Evolutionary conservation across 1,139 yeast species (phyloP).

Genomic region (Pichia sp.): DNA sequence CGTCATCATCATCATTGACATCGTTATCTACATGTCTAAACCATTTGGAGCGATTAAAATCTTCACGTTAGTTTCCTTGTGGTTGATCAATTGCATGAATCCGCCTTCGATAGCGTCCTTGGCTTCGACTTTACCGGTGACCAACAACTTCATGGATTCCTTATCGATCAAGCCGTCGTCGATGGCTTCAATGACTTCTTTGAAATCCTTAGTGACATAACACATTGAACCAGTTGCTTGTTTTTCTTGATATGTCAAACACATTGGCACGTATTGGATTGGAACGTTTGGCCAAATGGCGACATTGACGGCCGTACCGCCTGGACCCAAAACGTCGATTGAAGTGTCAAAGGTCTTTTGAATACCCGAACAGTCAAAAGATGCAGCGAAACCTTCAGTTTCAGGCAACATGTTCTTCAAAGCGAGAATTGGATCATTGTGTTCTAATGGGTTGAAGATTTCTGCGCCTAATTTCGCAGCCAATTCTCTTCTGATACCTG

Average conservation of each 20-base stretch:
- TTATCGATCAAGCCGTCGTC: conserved; percentile 33
- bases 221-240: conserved; percentile 43
- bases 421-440: conserved; percentile 35
- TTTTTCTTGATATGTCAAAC: conserved; percentile 40
- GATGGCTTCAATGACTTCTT: conserved; percentile 37
- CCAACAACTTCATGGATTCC: conserved; percentile 33
- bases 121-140: conserved; percentile 39
- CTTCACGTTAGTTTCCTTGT: conserved; percentile 41
- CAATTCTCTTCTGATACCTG: conserved; percentile 49
- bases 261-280: conserved; percentile 39
- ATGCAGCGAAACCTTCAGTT: conserved; percentile 53
- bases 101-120: conserved; percentile 39
- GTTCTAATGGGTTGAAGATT: conserved; percentile 45
- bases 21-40: conserved; percentile 17
- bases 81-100: conserved; percentile 36
- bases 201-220: conserved; percentile 39
- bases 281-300: conserved; percentile 54
- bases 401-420: conserved; percentile 43
- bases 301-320: conserved; percentile 62
- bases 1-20: too few species aligned
- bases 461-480: conserved; percentile 51
- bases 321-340: conserved; percentile 50
- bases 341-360: conserved; percentile 53
- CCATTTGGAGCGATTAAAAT: conserved; percentile 37
- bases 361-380: conserved; percentile 64